Conservation (phyloP, 2,329 filamentous ascomycete genomes). For the Fusarium subglutinans region DNA sequence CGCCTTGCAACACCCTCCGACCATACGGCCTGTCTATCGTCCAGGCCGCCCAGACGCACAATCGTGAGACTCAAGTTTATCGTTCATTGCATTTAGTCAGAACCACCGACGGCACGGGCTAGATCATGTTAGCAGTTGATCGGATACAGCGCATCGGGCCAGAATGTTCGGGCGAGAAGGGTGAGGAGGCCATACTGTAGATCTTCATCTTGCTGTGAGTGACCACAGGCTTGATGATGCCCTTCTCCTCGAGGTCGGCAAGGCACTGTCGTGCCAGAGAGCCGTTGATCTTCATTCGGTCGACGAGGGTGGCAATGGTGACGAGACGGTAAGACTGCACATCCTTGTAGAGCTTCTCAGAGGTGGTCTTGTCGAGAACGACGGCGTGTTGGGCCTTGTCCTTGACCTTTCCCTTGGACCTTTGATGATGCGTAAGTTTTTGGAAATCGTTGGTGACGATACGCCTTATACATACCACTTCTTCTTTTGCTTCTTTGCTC, state of each 20-base stretch:
- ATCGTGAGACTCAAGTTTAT: constrained; percentile 50
- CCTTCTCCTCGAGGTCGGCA: constrained; percentile 95
- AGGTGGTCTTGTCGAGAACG: constrained; percentile 96
- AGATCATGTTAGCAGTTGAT: constrained; percentile 44
- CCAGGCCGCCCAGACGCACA: constrained; percentile 51
- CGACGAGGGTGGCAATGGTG: constrained; percentile 97
- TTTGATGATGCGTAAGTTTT: constrained; percentile 34
- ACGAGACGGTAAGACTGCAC: constrained; percentile 99
- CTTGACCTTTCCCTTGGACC: constrained; percentile 81
- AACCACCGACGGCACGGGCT: constrained; percentile 70
- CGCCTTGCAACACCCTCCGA: constrained; percentile 48
- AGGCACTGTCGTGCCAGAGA: constrained; percentile 92
- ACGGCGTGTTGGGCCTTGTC: constrained; percentile 99
- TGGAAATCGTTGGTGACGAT: constrained; percentile 18
- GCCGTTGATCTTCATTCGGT: constrained; percentile 99
- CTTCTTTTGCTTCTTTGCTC: constrained; percentile 63
- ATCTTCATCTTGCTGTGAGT: constrained; percentile 97
- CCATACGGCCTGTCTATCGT: constrained; percentile 49
- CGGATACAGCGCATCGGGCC: background rate
- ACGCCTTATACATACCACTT: constrained; percentile 52
- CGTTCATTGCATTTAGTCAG: constrained; percentile 51
- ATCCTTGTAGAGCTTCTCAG: constrained; percentile 99
- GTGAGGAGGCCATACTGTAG: constrained; percentile 75
- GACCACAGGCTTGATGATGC: constrained; percentile 97
- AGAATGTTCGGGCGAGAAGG: constrained; percentile 2